Evolutionary conservation across 805 yeast genomes (phyloP).

Genomic region (Yarrowia sp.): DNA sequence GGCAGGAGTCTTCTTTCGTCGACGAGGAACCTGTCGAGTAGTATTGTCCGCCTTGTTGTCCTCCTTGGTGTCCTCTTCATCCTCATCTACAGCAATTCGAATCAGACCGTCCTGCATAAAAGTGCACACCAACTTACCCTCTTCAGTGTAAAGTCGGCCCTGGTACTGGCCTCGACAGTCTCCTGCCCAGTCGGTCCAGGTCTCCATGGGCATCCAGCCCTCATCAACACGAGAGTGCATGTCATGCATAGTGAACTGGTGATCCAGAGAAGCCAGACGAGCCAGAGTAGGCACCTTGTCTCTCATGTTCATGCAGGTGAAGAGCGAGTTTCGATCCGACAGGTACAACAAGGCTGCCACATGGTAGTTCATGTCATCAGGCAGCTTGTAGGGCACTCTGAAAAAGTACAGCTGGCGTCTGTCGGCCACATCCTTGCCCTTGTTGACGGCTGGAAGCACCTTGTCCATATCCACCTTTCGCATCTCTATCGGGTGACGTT

Average conservation of each 20-base stretch:
- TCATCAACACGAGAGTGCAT: slow-evolving; percentile 30
- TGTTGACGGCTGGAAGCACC: slow-evolving; percentile 16
- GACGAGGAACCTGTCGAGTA: slow-evolving; percentile 6
- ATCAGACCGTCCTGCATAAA: slow-evolving; percentile 36
- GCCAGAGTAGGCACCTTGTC: slow-evolving; percentile 28
- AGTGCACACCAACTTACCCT: slow-evolving; percentile 32
- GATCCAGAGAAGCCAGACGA: slow-evolving; percentile 36
- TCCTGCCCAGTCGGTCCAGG: slow-evolving; percentile 34
- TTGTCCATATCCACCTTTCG: slow-evolving; percentile 33
- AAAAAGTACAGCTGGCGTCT: slow-evolving; percentile 35
- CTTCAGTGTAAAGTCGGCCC: slow-evolving; percentile 34
- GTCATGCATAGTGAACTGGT: slow-evolving; percentile 35
- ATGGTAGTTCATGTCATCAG: slow-evolving; percentile 31
- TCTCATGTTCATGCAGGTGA: slow-evolving; percentile 35
- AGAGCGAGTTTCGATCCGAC: slow-evolving; percentile 38
- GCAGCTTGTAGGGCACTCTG: slow-evolving; percentile 30
- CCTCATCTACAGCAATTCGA: slow-evolving; percentile 15
- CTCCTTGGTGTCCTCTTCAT: background rate
- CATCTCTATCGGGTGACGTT: slow-evolving; percentile 35
- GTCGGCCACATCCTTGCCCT: slow-evolving; percentile 27
- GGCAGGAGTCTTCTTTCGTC: background rate
- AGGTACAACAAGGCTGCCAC: slow-evolving; percentile 37
- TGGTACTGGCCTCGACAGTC: slow-evolving; percentile 36
- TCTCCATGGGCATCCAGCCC: slow-evolving; percentile 35
- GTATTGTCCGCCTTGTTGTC: slow-evolving; percentile 15